Conservation (phyloP, 202 grass and related monocot genomes). For the Musa balbisiana region DNA sequence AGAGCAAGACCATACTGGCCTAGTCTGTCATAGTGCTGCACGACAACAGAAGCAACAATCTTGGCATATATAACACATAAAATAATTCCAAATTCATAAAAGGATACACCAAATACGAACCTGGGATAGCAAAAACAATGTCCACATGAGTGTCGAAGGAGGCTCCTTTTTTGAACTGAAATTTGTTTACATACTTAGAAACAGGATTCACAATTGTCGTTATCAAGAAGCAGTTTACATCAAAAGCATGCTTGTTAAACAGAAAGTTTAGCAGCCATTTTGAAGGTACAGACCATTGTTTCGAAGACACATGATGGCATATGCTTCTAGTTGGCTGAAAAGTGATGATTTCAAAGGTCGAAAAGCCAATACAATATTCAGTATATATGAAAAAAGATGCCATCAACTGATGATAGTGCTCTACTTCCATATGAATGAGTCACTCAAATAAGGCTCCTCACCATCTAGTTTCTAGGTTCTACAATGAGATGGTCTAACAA, state of each 20-base stretch:
- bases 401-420: no score
- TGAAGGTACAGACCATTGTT: neutral
- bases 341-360: no score
- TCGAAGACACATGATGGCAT: neutral
- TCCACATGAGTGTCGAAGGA: constrained; percentile 94
- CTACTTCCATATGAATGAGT: no score
- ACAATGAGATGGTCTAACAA: no score
- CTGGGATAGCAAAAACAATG: constrained; percentile 89
- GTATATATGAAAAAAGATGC: no score
- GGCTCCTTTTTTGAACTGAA: constrained; percentile 75
- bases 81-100: constrained; percentile 20
- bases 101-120: constrained; percentile 38
- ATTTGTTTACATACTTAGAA: constrained; percentile 3
- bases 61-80: neutral
- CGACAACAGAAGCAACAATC: constrained; percentile 17
- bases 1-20: constrained; percentile 66
- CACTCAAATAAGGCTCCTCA: no score
- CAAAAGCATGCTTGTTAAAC: neutral
- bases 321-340: neutral
- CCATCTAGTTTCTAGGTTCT: no score
- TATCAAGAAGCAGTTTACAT: neutral
- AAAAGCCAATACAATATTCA: no score
- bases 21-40: constrained; percentile 97
- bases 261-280: neutral
- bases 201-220: neutral